A percentile compares a stretch with the other conserved stretches of the same genome.
Conservation (phyloP, 495 filamentous ascomycete genomes). For the Neurospora tetraspora region DNA sequence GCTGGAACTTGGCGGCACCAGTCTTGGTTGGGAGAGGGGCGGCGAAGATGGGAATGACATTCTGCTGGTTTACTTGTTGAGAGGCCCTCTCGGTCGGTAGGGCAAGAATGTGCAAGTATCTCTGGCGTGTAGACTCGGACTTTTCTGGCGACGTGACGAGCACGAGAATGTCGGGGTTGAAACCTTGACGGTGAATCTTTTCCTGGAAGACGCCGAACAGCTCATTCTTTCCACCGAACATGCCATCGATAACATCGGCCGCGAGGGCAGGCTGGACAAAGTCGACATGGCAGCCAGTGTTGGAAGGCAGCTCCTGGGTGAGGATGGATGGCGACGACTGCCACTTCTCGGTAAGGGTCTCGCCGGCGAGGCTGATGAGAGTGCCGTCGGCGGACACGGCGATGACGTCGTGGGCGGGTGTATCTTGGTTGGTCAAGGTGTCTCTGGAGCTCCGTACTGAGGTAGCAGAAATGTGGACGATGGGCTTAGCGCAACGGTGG, state of each 20-base stretch:
- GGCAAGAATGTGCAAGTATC: slow-evolving; percentile 39
- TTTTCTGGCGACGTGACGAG: slow-evolving; percentile 26
- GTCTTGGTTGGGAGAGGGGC: slow-evolving; percentile 14
- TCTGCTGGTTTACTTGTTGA: slow-evolving; percentile 10
- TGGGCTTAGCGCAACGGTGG: slow-evolving; percentile 13
- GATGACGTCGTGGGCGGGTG: slow-evolving; percentile 23
- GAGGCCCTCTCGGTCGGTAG: slow-evolving; percentile 22
- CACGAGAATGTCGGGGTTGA: slow-evolving; percentile 39
- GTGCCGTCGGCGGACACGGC: slow-evolving; percentile 30
- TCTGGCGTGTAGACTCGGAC: slow-evolving; percentile 1
- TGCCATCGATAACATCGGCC: slow-evolving; percentile 33
- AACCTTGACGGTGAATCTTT: slow-evolving; percentile 26
- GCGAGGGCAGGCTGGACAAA: slow-evolving; percentile 26
- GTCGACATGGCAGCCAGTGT: slow-evolving; percentile 24
- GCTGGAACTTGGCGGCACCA: slow-evolving; percentile 27
- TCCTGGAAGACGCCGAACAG: slow-evolving; percentile 28
- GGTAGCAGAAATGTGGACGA: slow-evolving; percentile 20
- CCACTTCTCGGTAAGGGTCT: slow-evolving; percentile 33
- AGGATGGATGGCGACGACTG: slow-evolving; percentile 21
- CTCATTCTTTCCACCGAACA: slow-evolving; percentile 31
- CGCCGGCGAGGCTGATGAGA: slow-evolving; percentile 27
- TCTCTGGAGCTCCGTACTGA: slow-evolving; percentile 9
- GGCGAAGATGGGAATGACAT: slow-evolving; percentile 17
- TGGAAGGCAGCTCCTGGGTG: slow-evolving; percentile 25
- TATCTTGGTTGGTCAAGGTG: slow-evolving; percentile 1